A percentile compares a stretch with the other conserved stretches of the same genome.
Conservation (phyloP, 108 stramenopile species). For the Nitzschia putrida region DNA sequence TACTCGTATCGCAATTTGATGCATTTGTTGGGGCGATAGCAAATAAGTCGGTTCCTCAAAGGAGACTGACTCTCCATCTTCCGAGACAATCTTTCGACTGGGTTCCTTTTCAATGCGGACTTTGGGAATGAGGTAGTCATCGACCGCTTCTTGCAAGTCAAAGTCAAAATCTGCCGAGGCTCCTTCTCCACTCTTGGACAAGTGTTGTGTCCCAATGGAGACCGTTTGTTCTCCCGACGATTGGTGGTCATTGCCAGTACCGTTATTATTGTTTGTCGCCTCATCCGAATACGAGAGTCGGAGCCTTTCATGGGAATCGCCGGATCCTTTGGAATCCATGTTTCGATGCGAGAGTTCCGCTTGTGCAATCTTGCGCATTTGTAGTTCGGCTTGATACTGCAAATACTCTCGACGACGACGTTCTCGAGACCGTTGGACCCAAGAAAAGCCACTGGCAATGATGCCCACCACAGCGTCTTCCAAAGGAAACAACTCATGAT, state of each 20-base stretch:
- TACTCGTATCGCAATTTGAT: slow-evolving; percentile 52
- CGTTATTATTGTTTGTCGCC: background rate
- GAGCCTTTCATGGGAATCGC: background rate
- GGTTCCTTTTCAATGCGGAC: slow-evolving; percentile 25
- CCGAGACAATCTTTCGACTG: slow-evolving; percentile 17
- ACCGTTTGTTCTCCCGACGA: background rate
- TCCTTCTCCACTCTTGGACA: slow-evolving; percentile 38
- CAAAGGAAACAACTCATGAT: background rate
- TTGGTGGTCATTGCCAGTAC: background rate
- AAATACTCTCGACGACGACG: slow-evolving; percentile 37
- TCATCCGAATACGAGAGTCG: background rate
- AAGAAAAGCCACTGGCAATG: slow-evolving; percentile 37
- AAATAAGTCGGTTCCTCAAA: slow-evolving; percentile 33
- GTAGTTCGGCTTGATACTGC: slow-evolving; percentile 48
- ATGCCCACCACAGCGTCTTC: slow-evolving; percentile 4
- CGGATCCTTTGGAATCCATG: background rate
- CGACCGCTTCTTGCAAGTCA: slow-evolving; percentile 9
- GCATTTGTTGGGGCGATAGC: slow-evolving; percentile 43
- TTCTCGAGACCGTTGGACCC: slow-evolving; percentile 43
- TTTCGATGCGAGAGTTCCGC: slow-evolving; percentile 17
- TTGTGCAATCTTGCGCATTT: slow-evolving; percentile 42
- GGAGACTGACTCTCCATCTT: background rate
- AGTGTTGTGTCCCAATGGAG: slow-evolving; percentile 2
- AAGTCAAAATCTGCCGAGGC: slow-evolving; percentile 38
- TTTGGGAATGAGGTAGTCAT: slow-evolving; percentile 16